Evolutionary conservation across 257 asterid species (phyloP).

Genomic region (Datura wrightii): DNA sequence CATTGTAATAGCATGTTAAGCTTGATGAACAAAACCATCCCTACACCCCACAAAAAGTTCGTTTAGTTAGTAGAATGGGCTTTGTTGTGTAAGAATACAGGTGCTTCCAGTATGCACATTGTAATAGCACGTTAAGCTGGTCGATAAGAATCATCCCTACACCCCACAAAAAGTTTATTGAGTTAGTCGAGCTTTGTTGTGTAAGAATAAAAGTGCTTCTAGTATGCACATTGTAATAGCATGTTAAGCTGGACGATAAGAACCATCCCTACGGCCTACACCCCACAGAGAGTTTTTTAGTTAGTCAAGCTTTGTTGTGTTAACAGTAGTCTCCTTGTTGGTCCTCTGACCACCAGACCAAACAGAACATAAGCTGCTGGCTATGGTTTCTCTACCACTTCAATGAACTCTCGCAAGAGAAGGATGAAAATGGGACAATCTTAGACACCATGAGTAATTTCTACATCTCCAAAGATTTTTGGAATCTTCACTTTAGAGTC

Average conservation of each 20-base stretch:
- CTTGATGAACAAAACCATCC: neutral
- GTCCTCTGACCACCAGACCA: neutral
- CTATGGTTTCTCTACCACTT: neutral
- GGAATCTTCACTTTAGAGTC: neutral
- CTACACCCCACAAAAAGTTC: neutral
- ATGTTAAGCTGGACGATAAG: neutral
- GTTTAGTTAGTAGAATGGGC: neutral
- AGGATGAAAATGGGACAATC: neutral
- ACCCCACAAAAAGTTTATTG: neutral
- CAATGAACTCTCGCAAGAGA: neutral
- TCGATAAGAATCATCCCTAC: neutral
- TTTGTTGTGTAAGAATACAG: neutral
- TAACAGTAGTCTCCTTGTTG: neutral
- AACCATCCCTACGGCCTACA: neutral
- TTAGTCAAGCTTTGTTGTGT: neutral
- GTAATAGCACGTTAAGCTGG: neutral
- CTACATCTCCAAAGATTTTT: neutral
- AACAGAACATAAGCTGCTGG: neutral
- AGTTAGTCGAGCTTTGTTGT: neutral
- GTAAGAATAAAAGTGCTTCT: neutral
- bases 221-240: neutral
- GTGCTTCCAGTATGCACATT: neutral
- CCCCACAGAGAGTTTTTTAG: neutral
- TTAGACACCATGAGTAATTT: neutral
- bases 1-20: neutral